These are phyloP conservation scores for Diplocarpon rosae DNA, from an alignment of 2,329 filamentous ascomycete species.

Conservation along the genomic window DNA sequence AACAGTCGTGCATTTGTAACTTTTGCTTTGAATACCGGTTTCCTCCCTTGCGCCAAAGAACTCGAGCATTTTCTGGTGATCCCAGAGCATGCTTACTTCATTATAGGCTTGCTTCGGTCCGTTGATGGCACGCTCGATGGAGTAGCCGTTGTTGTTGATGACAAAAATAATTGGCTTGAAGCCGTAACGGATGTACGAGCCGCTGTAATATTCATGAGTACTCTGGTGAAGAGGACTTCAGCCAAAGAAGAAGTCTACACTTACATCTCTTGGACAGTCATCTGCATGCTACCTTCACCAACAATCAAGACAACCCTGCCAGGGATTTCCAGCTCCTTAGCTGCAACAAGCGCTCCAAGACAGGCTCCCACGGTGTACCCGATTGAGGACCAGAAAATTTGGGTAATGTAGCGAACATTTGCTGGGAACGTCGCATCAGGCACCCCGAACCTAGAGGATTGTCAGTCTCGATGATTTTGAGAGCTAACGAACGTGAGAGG, in stretches of 20 bases:
- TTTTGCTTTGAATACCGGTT: constrained; percentile 24
- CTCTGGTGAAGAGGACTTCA: background rate
- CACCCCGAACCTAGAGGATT: constrained; percentile 31
- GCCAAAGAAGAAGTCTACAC: background rate
- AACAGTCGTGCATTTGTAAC: constrained; percentile 32
- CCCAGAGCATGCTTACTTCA: constrained; percentile 40
- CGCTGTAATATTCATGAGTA: background rate
- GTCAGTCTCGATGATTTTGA: background rate
- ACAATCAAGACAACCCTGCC: constrained; percentile 46
- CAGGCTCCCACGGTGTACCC: constrained; percentile 49
- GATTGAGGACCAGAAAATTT: constrained; percentile 48
- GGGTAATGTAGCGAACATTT: constrained; percentile 36
- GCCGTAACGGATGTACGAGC: constrained; percentile 3
- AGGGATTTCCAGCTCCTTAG: constrained; percentile 31
- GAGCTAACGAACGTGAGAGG: background rate
- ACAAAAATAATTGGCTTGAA: constrained; percentile 37
- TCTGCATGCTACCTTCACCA: constrained; percentile 53
- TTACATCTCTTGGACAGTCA: constrained; percentile 52
- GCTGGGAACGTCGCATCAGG: constrained; percentile 39
- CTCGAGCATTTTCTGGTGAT: constrained; percentile 36
- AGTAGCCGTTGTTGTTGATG: constrained; percentile 50
- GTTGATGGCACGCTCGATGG: constrained; percentile 47
- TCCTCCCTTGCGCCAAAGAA: constrained; percentile 37
- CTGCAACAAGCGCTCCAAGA: constrained; percentile 44
- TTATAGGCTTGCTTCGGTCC: constrained; percentile 43